Conservation (phyloP, 1,284 basidiomycete species). For the Inonotus hispidus region DNA sequence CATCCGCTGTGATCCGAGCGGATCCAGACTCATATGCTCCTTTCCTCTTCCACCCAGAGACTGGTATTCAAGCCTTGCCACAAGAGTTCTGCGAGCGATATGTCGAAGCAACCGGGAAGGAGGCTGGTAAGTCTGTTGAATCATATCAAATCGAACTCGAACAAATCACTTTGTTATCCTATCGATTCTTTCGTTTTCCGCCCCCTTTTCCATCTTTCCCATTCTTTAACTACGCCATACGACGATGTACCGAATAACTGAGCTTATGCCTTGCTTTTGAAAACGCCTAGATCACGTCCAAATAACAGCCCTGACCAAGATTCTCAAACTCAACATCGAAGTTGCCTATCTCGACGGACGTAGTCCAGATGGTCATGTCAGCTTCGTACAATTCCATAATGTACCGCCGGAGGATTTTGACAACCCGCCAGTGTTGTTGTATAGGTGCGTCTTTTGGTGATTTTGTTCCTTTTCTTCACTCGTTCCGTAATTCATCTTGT, state of each 20-base stretch:
- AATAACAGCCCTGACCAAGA: conserved; percentile 72
- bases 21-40: conserved; percentile 59
- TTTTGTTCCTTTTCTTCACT: not conserved
- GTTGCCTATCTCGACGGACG: conserved; percentile 77
- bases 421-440: conserved; percentile 59
- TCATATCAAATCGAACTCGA: no score
- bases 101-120: conserved; percentile 77
- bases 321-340: conserved; percentile 62
- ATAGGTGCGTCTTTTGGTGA: conserved; percentile 57
- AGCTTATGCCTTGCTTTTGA: not conserved
- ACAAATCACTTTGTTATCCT: no score
- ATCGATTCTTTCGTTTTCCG: not conserved
- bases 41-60: conserved; percentile 75
- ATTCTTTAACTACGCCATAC: not conserved
- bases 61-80: conserved; percentile 51
- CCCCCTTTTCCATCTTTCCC: not conserved
- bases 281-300: conserved; percentile 66
- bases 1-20: conserved; percentile 75
- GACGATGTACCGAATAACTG: no score
- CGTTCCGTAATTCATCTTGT: not conserved
- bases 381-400: conserved; percentile 68
- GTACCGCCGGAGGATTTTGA: conserved; percentile 32
- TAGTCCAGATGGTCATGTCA: conserved; percentile 43
- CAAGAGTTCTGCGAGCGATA: conserved; percentile 69
- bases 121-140: conserved; percentile 54